A percentile compares a stretch with the other conserved stretches of the same genome.
Conservation (phyloP, 345 rosid genomes). For the Lagerstroemia speciosa region DNA sequence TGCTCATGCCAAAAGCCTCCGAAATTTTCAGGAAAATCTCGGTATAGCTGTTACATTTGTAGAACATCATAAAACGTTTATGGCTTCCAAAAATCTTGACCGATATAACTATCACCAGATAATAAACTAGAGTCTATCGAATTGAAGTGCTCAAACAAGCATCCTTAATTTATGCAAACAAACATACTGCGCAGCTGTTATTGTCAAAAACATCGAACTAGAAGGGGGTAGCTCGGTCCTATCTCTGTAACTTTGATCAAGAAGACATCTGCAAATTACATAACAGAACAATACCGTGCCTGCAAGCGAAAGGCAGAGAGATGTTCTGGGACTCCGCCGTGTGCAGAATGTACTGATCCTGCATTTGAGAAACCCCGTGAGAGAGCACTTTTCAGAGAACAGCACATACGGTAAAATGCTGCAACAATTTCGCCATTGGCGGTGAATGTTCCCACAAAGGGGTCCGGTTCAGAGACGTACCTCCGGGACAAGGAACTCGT, state of each 20-base stretch:
- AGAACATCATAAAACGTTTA: background rate
- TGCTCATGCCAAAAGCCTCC: background rate
- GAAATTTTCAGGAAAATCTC: background rate
- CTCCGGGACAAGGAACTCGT: slow-evolving; percentile 87
- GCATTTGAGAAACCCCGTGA: slow-evolving; percentile 23
- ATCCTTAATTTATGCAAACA: background rate
- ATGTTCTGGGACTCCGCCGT: slow-evolving; percentile 84
- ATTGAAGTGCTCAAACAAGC: background rate
- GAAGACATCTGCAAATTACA: background rate
- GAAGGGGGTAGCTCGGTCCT: background rate
- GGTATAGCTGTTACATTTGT: background rate
- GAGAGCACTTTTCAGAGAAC: background rate
- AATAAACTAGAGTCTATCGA: background rate
- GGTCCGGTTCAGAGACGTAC: slow-evolving; percentile 17
- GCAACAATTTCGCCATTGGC: background rate
- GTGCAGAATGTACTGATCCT: slow-evolving; percentile 93
- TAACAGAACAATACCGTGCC: slow-evolving; percentile 62
- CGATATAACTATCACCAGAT: background rate
- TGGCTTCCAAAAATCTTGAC: background rate
- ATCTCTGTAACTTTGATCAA: background rate
- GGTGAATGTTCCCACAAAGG: too few species aligned
- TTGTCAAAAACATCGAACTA: background rate
- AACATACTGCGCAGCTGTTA: background rate
- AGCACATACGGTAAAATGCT: background rate
- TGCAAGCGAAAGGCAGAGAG: slow-evolving; percentile 88